Conservation (phyloP, 108 stramenopile genomes). For the Chaetoceros muelleri region DNA sequence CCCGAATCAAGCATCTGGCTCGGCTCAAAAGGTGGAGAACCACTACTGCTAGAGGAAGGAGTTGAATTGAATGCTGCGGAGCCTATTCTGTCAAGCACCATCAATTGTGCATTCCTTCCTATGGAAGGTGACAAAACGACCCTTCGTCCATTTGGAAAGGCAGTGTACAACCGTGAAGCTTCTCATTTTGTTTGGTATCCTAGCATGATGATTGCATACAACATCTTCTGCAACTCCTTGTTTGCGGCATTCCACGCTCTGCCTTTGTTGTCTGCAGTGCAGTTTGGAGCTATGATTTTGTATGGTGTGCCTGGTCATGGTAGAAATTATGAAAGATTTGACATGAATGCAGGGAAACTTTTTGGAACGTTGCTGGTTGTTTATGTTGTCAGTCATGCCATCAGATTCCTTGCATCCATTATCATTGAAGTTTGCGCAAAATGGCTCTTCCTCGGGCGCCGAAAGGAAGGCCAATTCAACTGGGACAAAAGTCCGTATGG, state of each 20-base stretch:
- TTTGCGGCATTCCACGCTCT: slow-evolving; percentile 22
- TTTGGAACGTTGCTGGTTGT: slow-evolving; percentile 15
- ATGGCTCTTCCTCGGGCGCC: slow-evolving; percentile 37
- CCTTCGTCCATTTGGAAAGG: slow-evolving; percentile 50
- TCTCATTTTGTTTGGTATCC: slow-evolving; percentile 39
- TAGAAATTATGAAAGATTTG: slow-evolving; percentile 19
- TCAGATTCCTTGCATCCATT: slow-evolving; percentile 18
- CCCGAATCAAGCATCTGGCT: slow-evolving; percentile 38
- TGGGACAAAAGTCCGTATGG: slow-evolving; percentile 38
- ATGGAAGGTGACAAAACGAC: slow-evolving; percentile 39
- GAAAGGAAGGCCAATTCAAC: slow-evolving; percentile 28
- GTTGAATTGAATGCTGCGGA: slow-evolving; percentile 7
- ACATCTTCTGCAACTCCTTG: slow-evolving; percentile 12
- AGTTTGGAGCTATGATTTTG: slow-evolving; percentile 22
- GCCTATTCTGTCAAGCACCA: neutral
- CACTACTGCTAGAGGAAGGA: slow-evolving; percentile 31
- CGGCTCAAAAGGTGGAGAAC: slow-evolving; percentile 37
- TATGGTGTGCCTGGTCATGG: slow-evolving; percentile 20
- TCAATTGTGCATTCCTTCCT: slow-evolving; percentile 8
- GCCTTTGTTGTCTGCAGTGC: slow-evolving; percentile 26
- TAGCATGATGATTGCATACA: slow-evolving; percentile 21
- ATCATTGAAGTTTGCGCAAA: slow-evolving; percentile 36
- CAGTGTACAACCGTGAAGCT: slow-evolving; percentile 35
- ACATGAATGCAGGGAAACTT: slow-evolving; percentile 6
- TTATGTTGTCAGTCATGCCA: slow-evolving; percentile 14